These are phyloP conservation scores for Galium porrigens DNA, from an alignment of 305 asterid genomes.

Conservation along the genomic window DNA sequence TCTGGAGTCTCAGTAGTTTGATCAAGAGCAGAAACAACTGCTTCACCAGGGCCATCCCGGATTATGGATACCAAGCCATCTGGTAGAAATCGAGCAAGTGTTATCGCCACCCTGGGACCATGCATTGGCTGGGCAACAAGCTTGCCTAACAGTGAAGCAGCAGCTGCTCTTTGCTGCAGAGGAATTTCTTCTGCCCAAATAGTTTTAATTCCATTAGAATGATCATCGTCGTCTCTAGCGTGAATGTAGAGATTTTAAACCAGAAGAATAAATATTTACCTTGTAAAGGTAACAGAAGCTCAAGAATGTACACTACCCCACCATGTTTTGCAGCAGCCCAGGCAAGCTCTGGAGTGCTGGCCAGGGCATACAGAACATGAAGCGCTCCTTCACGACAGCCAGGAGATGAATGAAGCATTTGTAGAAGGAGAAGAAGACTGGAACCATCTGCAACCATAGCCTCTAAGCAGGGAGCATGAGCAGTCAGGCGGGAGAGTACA, in stretches of 20 bases:
- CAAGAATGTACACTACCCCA: conserved; percentile 94
- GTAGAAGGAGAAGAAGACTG: conserved; percentile 73
- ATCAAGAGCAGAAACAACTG: conserved; percentile 74
- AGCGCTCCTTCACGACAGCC: conserved; percentile 94
- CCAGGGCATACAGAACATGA: conserved; percentile 91
- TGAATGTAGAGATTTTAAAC: not conserved
- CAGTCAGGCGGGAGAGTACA: conserved; percentile 76
- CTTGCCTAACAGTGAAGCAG: conserved; percentile 87
- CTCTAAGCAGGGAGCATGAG: conserved; percentile 93
- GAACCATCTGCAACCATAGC: conserved; percentile 96
- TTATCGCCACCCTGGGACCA: conserved; percentile 96
- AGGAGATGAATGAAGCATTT: conserved; percentile 90
- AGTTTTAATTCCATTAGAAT: conserved; percentile 14
- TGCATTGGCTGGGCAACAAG: conserved; percentile 96
- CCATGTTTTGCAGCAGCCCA: conserved; percentile 99
- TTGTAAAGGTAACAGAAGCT: conserved; percentile 78
- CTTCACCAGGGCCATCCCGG: conserved; percentile 99
- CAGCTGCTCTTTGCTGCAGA: conserved; percentile 94
- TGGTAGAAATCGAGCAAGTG: conserved; percentile 87
- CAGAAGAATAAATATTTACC: conserved; percentile 27
- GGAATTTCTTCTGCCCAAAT: conserved; percentile 73
- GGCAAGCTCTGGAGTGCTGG: conserved; percentile 94
- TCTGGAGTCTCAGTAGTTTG: conserved; percentile 98
- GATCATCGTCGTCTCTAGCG: not conserved
- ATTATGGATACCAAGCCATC: conserved; percentile 88